Percentiles rank a stretch among this genome's conserved stretches.
phyloP scores from a whole-genome alignment of 306 rosid species.

The Abrus precatorius region DNA sequence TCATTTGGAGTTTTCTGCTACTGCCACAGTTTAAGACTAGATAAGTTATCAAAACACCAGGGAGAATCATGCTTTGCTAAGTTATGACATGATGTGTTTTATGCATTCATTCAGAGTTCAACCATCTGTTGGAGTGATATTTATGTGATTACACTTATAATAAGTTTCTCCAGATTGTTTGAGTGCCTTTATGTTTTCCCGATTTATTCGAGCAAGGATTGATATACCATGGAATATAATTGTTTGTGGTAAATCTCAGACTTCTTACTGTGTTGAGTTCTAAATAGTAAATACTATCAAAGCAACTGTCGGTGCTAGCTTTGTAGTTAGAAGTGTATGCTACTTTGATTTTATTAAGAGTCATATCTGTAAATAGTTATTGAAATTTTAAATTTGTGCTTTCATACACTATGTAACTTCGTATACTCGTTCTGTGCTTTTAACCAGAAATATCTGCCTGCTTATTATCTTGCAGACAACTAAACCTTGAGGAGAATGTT shows the following conservation, averaged over 20 bases:
- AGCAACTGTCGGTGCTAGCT: slow-evolving; percentile 28
- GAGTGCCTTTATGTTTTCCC: not conserved
- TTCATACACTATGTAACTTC: not conserved
- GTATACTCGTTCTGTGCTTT: not conserved
- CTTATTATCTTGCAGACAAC: slow-evolving; percentile 66
- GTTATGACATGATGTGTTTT: not conserved
- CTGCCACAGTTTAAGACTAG: too few species aligned
- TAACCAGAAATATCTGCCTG: slow-evolving; percentile 35
- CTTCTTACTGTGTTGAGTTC: slow-evolving; percentile 3
- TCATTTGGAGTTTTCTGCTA: too few species aligned
- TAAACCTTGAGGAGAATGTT: slow-evolving; percentile 82
- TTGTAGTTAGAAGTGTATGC: not conserved
- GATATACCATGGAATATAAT: not conserved
- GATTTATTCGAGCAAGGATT: slow-evolving; percentile 12
- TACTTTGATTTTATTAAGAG: not conserved
- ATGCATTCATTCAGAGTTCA: slow-evolving; percentile 6
- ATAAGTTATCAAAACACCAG: too few species aligned
- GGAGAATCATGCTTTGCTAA: too few species aligned
- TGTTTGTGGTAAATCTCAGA: not conserved
- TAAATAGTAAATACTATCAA: not conserved
- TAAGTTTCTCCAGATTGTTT: slow-evolving; percentile 10
- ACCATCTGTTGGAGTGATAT: slow-evolving; percentile 11
- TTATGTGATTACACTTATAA: not conserved
- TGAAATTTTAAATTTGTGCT: not conserved
- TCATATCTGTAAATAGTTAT: slow-evolving; percentile 1